Evolutionary conservation across 768 basidiomycete species (phyloP), one percentile per base, ranked within the genome.

Genomic region (Panus rudis): DNA sequence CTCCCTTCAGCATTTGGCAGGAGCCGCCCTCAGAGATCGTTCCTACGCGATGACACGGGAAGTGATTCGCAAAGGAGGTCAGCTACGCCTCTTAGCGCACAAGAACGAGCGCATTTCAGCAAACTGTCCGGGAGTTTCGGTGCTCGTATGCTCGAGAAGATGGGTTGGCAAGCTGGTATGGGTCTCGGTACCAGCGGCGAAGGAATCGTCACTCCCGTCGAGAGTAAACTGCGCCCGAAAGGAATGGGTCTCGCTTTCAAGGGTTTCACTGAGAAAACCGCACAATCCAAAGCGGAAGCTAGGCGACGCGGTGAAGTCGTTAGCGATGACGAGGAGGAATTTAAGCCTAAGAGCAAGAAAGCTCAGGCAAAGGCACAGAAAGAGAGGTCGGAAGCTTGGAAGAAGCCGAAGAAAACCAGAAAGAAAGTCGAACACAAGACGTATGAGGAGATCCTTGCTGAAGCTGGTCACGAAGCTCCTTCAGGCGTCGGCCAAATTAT

Each of bases 381-480:
- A 54, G 60, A 83, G 53, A 68, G 78, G 56, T 74, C 85, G 13
- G 84, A 92, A 47, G 74, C 74, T 4, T 96, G 92, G 93, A 92
- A 85, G 66, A 77, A 77, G 47, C 79, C 86, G 6, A 87, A 78
- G 72, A 92, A 85, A 61, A 71, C 79, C 42, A 96, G 90, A 65
- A 80, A 75, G 17, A 90, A 79, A 63, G 68, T 92, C 25, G 82
- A 91, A 58, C 92, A 97, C 68, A 96, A 94, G 72, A 92, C 92
- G 0, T 99, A 97, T 58, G 96, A 99, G 63, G 79, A 99, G 63
- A 89, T 98, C 42, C 61, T 99, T 40, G 84, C 88, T 2, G 92
- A 94, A 58, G 82, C 89, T 19, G 89, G 84, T 0, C 71, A 79
- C 47, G 77, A 81, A 26, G 51, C 57, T 0, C 53, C 71, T 6